Percentiles rank a stretch among this genome's conserved stretches.
Evolutionary conservation across 805 yeast species (phyloP).

Genomic region (Candida caryicola): DNA sequence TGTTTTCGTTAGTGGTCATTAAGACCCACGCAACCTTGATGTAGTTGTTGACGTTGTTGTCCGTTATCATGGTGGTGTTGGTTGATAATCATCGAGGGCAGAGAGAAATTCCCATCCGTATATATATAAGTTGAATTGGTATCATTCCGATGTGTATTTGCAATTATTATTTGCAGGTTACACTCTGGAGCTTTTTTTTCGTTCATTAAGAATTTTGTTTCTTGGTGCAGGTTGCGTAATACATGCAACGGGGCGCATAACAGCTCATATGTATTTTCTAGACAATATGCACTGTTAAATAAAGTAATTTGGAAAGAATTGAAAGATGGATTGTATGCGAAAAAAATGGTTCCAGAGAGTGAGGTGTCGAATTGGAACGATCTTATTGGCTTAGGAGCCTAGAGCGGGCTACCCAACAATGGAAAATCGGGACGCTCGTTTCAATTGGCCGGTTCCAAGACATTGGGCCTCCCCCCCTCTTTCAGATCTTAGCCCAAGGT

Average conservation of each 20-base stretch:
- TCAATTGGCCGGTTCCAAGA: no score
- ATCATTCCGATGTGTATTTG: no score
- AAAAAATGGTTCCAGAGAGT: no score
- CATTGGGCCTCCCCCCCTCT: no score
- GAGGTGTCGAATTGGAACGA: no score
- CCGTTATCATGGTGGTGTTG: background rate
- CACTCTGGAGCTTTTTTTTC: background rate
- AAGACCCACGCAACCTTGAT: constrained; percentile 14
- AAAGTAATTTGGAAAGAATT: no score
- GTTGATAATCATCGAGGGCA: background rate
- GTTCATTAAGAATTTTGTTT: background rate
- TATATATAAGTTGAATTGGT: background rate
- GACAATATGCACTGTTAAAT: background rate
- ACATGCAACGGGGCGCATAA: background rate
- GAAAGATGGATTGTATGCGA: no score
- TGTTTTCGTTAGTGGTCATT: constrained; percentile 1
- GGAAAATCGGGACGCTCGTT: no score
- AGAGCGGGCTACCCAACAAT: no score
- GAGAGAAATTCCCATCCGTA: background rate
- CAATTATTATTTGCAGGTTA: background rate
- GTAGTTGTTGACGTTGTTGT: constrained; percentile 6
- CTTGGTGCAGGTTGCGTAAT: background rate
- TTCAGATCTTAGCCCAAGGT: no score
- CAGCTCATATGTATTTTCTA: background rate
- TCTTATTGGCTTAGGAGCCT: no score